Conservation (phyloP, 495 filamentous ascomycete species). For the Talaromyces stipitatus region DNA sequence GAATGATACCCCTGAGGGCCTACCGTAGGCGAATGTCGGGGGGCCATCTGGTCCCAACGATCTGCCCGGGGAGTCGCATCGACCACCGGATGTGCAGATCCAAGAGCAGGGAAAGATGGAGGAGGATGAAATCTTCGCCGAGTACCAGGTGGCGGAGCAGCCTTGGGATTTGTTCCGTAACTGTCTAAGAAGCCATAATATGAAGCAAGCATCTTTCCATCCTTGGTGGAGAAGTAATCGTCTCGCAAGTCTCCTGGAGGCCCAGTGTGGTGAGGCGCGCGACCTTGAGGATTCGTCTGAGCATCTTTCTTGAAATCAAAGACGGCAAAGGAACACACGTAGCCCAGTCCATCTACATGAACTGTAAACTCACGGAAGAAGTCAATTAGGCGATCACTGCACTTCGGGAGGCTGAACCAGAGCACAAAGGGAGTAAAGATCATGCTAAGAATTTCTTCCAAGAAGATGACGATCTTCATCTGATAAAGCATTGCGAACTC, state of each 20-base stretch:
- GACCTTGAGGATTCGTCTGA: constrained; percentile 43
- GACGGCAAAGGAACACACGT: constrained; percentile 95
- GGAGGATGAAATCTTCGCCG: constrained; percentile 64
- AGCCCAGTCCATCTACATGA: constrained; percentile 91
- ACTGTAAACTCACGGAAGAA: constrained; percentile 98
- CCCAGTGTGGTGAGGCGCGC: constrained; percentile 20
- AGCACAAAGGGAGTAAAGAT: constrained; percentile 86
- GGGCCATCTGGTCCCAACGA: constrained; percentile 38
- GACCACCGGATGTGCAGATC: constrained; percentile 50
- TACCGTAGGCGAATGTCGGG: constrained; percentile 18
- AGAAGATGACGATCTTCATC: constrained; percentile 79
- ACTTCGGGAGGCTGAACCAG: constrained; percentile 79
- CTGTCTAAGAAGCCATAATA: constrained; percentile 90
- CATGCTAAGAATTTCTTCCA: constrained; percentile 88
- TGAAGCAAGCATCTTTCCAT: constrained; percentile 94
- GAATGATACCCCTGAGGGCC: constrained; percentile 24
- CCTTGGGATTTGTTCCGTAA: constrained; percentile 62
- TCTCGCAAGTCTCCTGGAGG: constrained; percentile 57
- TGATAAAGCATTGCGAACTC: constrained; percentile 88
- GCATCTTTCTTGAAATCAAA: constrained; percentile 89
- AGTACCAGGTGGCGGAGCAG: constrained; percentile 33
- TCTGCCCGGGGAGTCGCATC: constrained; percentile 39
- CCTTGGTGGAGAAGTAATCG: constrained; percentile 90
- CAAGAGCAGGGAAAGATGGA: constrained; percentile 64
- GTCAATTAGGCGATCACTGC: constrained; percentile 87